These are phyloP conservation scores for Flaveria trinervia DNA, from an alignment of 129 eudicot genomes.

Conservation along the genomic window DNA sequence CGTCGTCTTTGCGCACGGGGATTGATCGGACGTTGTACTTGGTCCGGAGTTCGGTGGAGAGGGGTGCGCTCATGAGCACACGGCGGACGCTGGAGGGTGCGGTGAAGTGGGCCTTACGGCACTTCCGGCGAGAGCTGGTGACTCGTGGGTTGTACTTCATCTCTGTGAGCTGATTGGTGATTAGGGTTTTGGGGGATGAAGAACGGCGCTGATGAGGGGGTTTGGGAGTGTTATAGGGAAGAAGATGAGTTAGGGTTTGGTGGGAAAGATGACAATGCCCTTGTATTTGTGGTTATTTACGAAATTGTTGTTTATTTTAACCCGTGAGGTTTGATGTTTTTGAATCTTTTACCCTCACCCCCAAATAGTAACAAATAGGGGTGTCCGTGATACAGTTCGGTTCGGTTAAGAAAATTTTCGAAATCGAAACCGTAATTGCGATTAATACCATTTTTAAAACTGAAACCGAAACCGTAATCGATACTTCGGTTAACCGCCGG, in stretches of 20 bases:
- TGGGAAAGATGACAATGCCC: neutral
- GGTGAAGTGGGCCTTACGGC: conserved; percentile 48
- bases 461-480: no score
- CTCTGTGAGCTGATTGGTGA: neutral
- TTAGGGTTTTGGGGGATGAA: conserved; percentile 23
- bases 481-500: no score
- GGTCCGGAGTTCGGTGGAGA: conserved; percentile 41
- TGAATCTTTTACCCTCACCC: no score
- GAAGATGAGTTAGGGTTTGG: conserved; percentile 20
- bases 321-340: no score
- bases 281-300: neutral
- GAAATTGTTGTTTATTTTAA: neutral
- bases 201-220: conserved; percentile 9
- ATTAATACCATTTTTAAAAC: no score
- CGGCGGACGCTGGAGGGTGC: conserved; percentile 50
- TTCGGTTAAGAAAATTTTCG: no score
- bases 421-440: no score
- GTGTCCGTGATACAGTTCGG: no score
- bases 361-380: no score
- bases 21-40: conserved; percentile 50
- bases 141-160: conserved; percentile 53
- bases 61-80: conserved; percentile 46
- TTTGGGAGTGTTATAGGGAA: conserved; percentile 8
- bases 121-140: conserved; percentile 48
- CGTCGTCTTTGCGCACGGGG: conserved; percentile 51